Evolutionary conservation across 306 rosid genomes (phyloP), one percentile per base, ranked within the genome.

Genomic region (Cucurbita ficifolia): DNA sequence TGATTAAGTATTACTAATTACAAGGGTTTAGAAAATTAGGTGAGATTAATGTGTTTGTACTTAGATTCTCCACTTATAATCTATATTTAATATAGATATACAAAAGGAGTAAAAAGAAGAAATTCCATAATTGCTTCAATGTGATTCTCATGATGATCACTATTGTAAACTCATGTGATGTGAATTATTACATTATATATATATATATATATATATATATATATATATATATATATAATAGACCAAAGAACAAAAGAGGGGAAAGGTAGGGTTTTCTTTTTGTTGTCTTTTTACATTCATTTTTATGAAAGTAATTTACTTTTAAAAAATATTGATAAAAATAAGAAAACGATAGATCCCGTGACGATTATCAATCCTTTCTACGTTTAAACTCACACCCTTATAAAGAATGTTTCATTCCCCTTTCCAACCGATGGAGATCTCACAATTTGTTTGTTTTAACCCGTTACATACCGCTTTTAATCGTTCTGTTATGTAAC

Each of bases 131-230:
- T 90, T 87, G 96, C 88, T 40, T 85, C 81, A 85, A 83, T 86
- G 92, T 75, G 94, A 81, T 78, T 77, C 81, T 80, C 96, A 43
- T 67, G 40, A 90, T 85, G 96, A 94, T 80, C 81, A 85, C 50
- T 84, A 78, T 77, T 83, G 84, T 81, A 81, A 78, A 75, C 58
- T 87, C 98, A 94, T 94, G 98, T 90, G 97, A 89, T 79, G 77
- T 84, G 86, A 87, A 94, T 94, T 79, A 94, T 90, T 86, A 87
- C 70, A 63, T 54, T 67, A 76, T 77, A 75, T 29, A 65, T 22
- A 56, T 76, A 57, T 76, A 70, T 46, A 79, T 50, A 72, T 83
- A 81, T 77, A 81, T 65, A 35, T 45, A 76, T 73, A 82, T 1
- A 49, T 48, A 36, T 39, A 43, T 63, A 57, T 35, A 70, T 62